Evolutionary conservation across 768 basidiomycete species (phyloP).

Genomic region (Kwoniella newhampshirensis): DNA sequence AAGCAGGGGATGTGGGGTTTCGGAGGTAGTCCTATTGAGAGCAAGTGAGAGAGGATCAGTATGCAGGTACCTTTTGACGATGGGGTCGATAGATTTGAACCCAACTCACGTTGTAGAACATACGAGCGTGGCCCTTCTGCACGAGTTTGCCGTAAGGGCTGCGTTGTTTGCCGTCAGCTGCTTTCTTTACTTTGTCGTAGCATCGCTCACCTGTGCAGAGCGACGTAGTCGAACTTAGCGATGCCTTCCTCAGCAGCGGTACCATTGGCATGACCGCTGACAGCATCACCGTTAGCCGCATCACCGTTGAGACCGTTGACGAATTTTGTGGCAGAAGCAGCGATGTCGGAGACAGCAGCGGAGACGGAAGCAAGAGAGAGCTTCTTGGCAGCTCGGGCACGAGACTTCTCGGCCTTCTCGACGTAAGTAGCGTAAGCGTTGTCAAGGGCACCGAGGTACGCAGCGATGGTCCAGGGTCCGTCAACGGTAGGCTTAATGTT

Average conservation of each 20-base stretch:
- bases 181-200: not conserved
- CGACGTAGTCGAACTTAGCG: constrained; percentile 82
- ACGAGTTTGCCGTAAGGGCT: constrained; percentile 98
- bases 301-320: constrained; percentile 55
- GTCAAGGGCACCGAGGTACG: constrained; percentile 92
- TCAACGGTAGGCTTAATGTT: constrained; percentile 74
- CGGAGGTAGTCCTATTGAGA: constrained; percentile 83
- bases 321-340: constrained; percentile 33
- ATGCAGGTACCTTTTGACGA: not conserved
- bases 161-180: no score
- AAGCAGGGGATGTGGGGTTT: constrained; percentile 65
- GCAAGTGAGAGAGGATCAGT: not conserved
- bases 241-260: constrained; percentile 60
- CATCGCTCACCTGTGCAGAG: constrained; percentile 68
- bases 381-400: constrained; percentile 55
- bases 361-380: constrained; percentile 57
- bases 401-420: constrained; percentile 67
- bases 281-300: constrained; percentile 44
- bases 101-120: constrained; percentile 56
- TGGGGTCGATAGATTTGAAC: not conserved
- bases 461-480: constrained; percentile 91
- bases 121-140: constrained; percentile 90
- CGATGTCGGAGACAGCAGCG: constrained; percentile 49
- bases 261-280: constrained; percentile 44
- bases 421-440: constrained; percentile 80